phyloP scores from a whole-genome alignment of 2,329 filamentous ascomycete species.

The Byssoonygena ceratinophila region DNA sequence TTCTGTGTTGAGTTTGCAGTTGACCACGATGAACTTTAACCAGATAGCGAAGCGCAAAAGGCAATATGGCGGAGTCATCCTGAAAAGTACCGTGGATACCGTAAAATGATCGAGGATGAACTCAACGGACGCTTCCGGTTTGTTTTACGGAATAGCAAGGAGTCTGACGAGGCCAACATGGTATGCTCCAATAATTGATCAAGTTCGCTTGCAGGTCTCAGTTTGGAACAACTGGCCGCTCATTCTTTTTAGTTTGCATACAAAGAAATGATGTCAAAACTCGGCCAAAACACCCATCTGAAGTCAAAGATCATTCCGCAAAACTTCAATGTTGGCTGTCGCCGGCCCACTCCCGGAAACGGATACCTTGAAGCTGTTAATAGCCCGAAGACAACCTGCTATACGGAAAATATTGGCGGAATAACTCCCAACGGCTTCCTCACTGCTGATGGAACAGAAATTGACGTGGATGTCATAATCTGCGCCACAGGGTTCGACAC shows the following conservation, averaged over 20 bases:
- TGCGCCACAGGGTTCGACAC: conserved; percentile 59
- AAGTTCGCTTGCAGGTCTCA: too few species aligned
- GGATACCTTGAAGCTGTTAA: conserved; percentile 27
- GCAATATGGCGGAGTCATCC: conserved; percentile 49
- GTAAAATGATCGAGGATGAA: conserved; percentile 45
- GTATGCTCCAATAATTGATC: conserved; percentile 8
- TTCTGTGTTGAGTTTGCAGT: conserved; percentile 19
- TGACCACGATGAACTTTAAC: conserved; percentile 47
- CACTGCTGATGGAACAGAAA: conserved; percentile 42
- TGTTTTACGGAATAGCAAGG: conserved; percentile 16
- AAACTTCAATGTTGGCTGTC: conserved; percentile 29
- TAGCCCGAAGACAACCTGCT: conserved; percentile 20
- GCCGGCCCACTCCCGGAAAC: conserved; percentile 31
- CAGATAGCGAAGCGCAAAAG: conserved; percentile 39
- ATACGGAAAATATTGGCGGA: conserved; percentile 14
- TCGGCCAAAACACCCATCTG: conserved; percentile 13
- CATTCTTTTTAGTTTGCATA: conserved; percentile 12
- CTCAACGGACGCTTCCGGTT: conserved; percentile 21
- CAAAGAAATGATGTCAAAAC: conserved; percentile 15
- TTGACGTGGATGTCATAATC: conserved; percentile 54
- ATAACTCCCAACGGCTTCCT: conserved; percentile 20
- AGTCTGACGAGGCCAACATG: conserved; percentile 15
- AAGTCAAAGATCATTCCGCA: conserved; percentile 17
- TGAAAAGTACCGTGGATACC: conserved; percentile 49
- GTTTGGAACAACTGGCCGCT: neutral